Percentiles rank a stretch among this genome's conserved stretches.
These are phyloP conservation scores for Leucocoprinus leucothites DNA, from an alignment of 768 basidiomycete genomes.

Conservation along the genomic window DNA sequence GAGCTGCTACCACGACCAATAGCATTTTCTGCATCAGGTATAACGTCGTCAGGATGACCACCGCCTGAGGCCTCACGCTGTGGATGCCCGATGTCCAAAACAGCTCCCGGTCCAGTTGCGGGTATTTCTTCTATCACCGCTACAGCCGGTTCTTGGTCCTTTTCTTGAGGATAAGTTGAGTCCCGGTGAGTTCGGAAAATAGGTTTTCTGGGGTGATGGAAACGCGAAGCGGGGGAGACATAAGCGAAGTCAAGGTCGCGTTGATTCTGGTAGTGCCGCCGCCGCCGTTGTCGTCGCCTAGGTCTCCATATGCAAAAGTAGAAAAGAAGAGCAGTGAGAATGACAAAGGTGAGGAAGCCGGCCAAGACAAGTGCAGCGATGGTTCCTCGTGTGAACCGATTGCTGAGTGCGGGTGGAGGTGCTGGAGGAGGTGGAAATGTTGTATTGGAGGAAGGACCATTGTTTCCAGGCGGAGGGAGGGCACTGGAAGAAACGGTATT, in stretches of 20 bases:
- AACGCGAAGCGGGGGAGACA: neutral
- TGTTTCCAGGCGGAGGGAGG: neutral
- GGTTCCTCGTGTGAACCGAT: constrained; percentile 48
- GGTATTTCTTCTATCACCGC: too few relatives aligned
- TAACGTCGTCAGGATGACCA: neutral
- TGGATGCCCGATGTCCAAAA: constrained; percentile 4
- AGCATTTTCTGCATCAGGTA: neutral
- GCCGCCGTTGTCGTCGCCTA: constrained; percentile 29
- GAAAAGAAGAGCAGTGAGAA: constrained; percentile 37
- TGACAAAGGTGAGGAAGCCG: constrained; percentile 46
- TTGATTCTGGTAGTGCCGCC: constrained; percentile 13
- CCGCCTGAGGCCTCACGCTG: too few relatives aligned
- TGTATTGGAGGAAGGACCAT: neutral
- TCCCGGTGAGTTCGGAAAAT: constrained; percentile 4
- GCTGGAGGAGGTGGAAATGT: constrained; percentile 18
- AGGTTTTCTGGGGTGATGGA: neutral
- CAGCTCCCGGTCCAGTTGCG: too few relatives aligned
- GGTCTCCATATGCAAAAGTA: constrained; percentile 48
- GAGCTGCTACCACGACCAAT: too few relatives aligned
- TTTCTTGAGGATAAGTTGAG: neutral
- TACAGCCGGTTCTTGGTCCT: too few relatives aligned
- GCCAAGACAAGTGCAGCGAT: constrained; percentile 66
- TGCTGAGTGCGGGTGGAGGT: neutral
- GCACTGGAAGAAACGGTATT: constrained; percentile 2
- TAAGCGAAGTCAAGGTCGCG: constrained; percentile 5